Evolutionary conservation across 495 filamentous ascomycete genomes (phyloP).

Genomic region (Lasiosphaeriaceae sp.): DNA sequence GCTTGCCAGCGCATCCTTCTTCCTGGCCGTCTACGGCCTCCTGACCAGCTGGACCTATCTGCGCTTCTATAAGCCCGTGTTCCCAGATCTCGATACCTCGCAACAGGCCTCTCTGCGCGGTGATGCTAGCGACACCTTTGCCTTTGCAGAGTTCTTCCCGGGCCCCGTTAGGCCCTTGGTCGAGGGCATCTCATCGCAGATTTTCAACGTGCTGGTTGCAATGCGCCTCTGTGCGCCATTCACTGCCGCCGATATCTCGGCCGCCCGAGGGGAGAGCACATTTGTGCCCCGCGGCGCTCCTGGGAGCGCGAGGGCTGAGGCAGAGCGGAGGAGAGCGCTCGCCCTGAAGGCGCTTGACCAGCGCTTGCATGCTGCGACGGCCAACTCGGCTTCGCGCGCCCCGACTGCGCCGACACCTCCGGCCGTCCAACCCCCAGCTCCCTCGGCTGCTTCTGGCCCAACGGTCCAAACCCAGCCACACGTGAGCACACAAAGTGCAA

Average conservation of each 20-base stretch:
- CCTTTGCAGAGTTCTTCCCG: conserved; percentile 93
- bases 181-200: conserved; percentile 62
- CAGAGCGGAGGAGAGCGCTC: conserved; percentile 82
- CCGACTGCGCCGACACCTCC: conserved; percentile 33
- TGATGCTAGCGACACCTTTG: conserved; percentile 93
- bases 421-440: conserved; percentile 34
- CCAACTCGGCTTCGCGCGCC: conserved; percentile 38
- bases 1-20: conserved; percentile 77
- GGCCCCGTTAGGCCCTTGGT: conserved; percentile 77
- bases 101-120: conserved; percentile 66
- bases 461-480: conserved; percentile 49
- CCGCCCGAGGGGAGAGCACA: conserved; percentile 48
- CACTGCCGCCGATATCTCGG: conserved; percentile 76
- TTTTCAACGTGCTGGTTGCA: conserved; percentile 71
- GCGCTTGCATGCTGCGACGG: conserved; percentile 77
- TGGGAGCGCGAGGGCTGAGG: conserved; percentile 79
- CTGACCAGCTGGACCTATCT: conserved; percentile 92
- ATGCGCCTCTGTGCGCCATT: conserved; percentile 80
- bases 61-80: conserved; percentile 80
- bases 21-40: conserved; percentile 79
- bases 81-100: conserved; percentile 58
- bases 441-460: conserved; percentile 38
- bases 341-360: conserved; percentile 91
- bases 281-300: conserved; percentile 54
- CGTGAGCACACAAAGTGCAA: conserved; percentile 42